Percentiles rank a stretch among this genome's conserved stretches.
Evolutionary conservation across 257 asterid species (phyloP).

Genomic region (Solanum pinnatisectum): DNA sequence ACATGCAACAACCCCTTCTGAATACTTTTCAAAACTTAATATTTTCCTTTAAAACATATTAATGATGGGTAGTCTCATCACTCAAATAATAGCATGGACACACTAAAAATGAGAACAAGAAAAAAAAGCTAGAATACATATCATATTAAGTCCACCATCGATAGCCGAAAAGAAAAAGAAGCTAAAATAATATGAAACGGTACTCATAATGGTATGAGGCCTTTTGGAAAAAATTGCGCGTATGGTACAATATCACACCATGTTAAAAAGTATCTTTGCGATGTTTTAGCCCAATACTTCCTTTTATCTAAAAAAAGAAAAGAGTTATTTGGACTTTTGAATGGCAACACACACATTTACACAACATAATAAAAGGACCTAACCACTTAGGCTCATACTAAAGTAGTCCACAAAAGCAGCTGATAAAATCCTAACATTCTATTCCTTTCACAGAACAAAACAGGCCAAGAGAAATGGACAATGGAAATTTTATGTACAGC

Average conservation of each 20-base stretch:
- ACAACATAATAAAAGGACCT: neutral
- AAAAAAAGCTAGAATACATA: neutral
- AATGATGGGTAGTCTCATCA: neutral
- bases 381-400: neutral
- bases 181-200: neutral
- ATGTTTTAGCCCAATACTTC: neutral
- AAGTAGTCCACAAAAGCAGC: neutral
- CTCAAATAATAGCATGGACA: neutral
- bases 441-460: neutral
- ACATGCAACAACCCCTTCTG: neutral
- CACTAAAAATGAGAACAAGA: neutral
- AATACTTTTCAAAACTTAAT: neutral
- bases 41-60: neutral
- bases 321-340: neutral
- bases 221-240: neutral
- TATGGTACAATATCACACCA: too few relatives aligned
- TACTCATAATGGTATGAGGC: neutral
- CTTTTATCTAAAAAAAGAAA: neutral
- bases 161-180: neutral
- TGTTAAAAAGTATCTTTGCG: too few relatives aligned
- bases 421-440: neutral
- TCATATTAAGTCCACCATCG: neutral
- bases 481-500: neutral
- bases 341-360: neutral
- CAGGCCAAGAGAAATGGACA: neutral